Conservation (phyloP, 2,329 filamentous ascomycete species). For the Penicillium crustosum region DNA sequence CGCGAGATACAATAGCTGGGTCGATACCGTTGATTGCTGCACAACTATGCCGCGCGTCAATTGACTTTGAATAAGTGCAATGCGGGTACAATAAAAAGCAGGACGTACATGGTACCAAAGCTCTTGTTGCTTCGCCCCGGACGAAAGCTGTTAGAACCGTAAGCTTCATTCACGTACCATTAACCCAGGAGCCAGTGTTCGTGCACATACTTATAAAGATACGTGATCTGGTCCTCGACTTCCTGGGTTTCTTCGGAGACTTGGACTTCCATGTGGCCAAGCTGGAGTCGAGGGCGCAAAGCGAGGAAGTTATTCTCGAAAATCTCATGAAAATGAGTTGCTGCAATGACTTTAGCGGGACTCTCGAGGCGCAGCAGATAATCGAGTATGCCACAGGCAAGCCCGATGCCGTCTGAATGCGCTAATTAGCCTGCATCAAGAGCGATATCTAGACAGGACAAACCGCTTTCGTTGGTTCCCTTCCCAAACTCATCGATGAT, state of each 20-base stretch:
- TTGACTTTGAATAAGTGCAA: conserved; percentile 1
- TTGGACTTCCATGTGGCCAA: conserved; percentile 60
- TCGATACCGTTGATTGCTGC: conserved; percentile 85
- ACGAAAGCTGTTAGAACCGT: conserved; percentile 43
- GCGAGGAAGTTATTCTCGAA: conserved; percentile 55
- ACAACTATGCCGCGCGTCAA: conserved; percentile 53
- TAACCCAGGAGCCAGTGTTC: neutral
- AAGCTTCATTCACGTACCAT: conserved; percentile 3
- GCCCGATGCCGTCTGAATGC: conserved; percentile 59
- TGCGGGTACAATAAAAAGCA: too few species aligned
- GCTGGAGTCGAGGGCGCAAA: conserved; percentile 48
- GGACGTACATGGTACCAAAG: conserved; percentile 67
- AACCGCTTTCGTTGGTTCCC: conserved; percentile 61
- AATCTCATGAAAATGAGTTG: conserved; percentile 63
- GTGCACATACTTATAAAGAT: conserved; percentile 64
- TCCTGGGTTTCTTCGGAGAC: conserved; percentile 46
- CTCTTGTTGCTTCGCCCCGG: conserved; percentile 72
- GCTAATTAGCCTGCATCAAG: conserved; percentile 7
- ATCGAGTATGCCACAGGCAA: conserved; percentile 62
- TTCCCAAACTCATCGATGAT: conserved; percentile 92
- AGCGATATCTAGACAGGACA: neutral
- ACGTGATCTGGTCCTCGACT: conserved; percentile 56
- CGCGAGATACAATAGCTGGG: conserved; percentile 67
- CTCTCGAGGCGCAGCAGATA: conserved; percentile 53
- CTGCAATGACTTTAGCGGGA: conserved; percentile 60